Percentiles rank a stretch among this genome's conserved stretches.
Evolutionary conservation across 192 early-diverging fungal genomes (phyloP).

Genomic region (Spinellus fusiger): DNA sequence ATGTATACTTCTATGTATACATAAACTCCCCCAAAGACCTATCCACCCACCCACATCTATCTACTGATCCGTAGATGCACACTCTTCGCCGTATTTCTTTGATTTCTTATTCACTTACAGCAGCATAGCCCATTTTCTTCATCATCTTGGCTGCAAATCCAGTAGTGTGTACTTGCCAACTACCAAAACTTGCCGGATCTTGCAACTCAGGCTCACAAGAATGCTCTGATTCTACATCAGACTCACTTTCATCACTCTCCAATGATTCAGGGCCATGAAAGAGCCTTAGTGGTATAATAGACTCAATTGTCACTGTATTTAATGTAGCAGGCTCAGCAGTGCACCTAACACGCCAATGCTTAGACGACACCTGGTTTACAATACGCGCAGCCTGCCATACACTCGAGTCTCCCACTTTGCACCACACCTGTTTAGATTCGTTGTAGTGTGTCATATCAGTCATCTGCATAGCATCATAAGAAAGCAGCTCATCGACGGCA

Average conservation of each 20-base stretch:
- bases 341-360: background rate
- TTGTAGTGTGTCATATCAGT: background rate
- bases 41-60: background rate
- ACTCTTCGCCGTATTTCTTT: background rate
- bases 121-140: slow-evolving; percentile 58
- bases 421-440: background rate
- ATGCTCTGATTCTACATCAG: background rate
- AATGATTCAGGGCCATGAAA: background rate
- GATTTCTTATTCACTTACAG: slow-evolving; percentile 6
- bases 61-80: background rate
- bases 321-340: background rate
- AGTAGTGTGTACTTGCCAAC: slow-evolving; percentile 66
- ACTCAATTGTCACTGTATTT: background rate
- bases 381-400: background rate
- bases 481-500: background rate
- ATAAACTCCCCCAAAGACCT: no score
- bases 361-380: background rate
- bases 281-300: background rate
- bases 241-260: background rate
- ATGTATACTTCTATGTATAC: no score
- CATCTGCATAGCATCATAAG: background rate
- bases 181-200: background rate
- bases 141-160: slow-evolving; percentile 61
- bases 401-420: background rate
- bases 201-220: background rate